These are phyloP conservation scores for Quercus suber DNA, from an alignment of 306 rosid species.

Conservation along the genomic window DNA sequence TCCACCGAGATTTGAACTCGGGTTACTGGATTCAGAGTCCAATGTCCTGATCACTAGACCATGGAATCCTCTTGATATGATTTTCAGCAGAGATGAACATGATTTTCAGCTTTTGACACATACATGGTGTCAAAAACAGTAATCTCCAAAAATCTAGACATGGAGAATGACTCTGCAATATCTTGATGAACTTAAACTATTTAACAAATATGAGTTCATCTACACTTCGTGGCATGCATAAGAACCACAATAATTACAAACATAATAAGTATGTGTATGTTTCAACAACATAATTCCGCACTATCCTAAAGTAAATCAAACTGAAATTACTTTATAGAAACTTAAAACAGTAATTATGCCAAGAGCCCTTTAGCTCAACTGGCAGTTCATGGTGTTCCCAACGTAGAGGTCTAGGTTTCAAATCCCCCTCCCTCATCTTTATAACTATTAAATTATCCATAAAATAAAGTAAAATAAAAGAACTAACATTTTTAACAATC, in stretches of 20 bases:
- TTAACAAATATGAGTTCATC: background rate
- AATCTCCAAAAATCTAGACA: background rate
- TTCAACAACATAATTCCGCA: background rate
- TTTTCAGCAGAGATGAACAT: background rate
- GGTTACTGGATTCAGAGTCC: conserved; percentile 69
- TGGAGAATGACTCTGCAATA: background rate
- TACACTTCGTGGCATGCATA: background rate
- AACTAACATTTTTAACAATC: background rate
- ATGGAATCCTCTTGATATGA: conserved; percentile 37
- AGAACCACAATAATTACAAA: background rate
- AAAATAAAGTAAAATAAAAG: background rate
- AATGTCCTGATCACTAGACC: conserved; percentile 78
- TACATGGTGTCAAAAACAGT: background rate
- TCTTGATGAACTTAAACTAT: background rate
- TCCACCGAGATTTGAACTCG: conserved; percentile 64
- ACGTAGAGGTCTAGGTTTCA: too few relatives aligned
- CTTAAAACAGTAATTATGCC: too few relatives aligned
- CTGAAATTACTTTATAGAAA: background rate
- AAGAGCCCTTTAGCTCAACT: too few relatives aligned
- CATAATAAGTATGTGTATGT: background rate
- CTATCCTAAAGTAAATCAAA: background rate
- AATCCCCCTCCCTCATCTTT: too few relatives aligned
- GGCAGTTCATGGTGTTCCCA: too few relatives aligned
- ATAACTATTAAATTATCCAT: too few relatives aligned
- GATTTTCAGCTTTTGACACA: background rate